Evolutionary conservation across 768 basidiomycete genomes (phyloP), one percentile per base, ranked within the genome.

Genomic region (Boletellus sp.): DNA sequence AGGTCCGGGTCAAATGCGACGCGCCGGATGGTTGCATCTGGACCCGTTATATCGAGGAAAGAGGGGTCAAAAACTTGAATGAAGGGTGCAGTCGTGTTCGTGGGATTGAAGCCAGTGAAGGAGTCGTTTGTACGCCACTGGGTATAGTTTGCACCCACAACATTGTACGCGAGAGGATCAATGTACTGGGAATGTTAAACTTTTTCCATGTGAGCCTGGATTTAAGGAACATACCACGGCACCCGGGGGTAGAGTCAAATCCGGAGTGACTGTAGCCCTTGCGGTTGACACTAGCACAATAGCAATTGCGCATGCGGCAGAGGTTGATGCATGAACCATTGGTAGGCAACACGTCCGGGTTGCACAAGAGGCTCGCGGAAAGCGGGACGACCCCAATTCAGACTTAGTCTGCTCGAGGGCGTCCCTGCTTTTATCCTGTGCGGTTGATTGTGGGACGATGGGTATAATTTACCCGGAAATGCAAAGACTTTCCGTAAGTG

Each of bases 21-120:
- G 51, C 78, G 64, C 4, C 77, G 74, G 42, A 90, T 75, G 0
- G 76, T 76, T 6, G 87, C 80, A 22, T 70, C 67, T 4, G 65
- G 53, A 1, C 87, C 88, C 1, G 88, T 75, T 48, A 89, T 70
- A 7, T 63, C 48, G 38, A 84, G 68, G 66, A 90, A 89, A n/a
- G 66, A 65, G 3, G 67, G 62, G 56, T 81, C 72, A 59, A 76
- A 78, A 23, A 76, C 63, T 55, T 81, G 79, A 67, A 89, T 84
- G 58, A 84, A 78, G 0, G 82, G 80, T 13, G 78, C 70, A n/a
- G 65, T 64, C 33, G 75, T 73, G 57, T 78, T 76, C 16, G 81
- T 83, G 2, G 84, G 86, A 56, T 84, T 83, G 67, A 83, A 80
- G 41, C 75, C 72, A 12, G 71, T 59, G 24, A 61, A 66, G 34